These are phyloP conservation scores for Candida ulmi DNA, from an alignment of 805 yeast species.

Conservation along the genomic window DNA sequence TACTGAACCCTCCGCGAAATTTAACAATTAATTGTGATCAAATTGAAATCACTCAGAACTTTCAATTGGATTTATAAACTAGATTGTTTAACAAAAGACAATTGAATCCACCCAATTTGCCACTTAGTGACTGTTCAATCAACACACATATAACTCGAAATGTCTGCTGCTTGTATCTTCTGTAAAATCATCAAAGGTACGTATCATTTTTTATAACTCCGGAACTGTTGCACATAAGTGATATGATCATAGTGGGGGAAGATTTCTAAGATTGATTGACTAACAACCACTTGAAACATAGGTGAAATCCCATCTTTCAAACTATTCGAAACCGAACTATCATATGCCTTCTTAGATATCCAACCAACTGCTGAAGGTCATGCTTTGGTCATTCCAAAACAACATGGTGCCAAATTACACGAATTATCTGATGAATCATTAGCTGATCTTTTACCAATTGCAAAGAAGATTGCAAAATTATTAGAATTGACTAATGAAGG, in stretches of 20 bases:
- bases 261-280: too few species aligned
- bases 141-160: too few species aligned
- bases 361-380: constrained; percentile 91
- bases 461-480: constrained; percentile 77
- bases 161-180: constrained; percentile 69
- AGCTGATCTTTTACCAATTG: constrained; percentile 80
- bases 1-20: too few species aligned
- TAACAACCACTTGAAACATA: constrained; percentile 21
- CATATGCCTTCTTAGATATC: constrained; percentile 86
- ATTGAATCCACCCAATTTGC: too few species aligned
- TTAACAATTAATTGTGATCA: too few species aligned
- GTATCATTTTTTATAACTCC: neutral
- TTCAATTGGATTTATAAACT: too few species aligned
- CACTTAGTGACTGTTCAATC: too few species aligned
- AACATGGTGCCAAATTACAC: constrained; percentile 90
- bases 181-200: constrained; percentile 86
- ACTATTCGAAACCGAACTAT: constrained; percentile 74
- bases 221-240: too few species aligned
- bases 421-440: constrained; percentile 88
- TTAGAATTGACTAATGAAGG: constrained; percentile 60
- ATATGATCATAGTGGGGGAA: too few species aligned
- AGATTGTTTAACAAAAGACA: too few species aligned
- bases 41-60: too few species aligned
- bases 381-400: constrained; percentile 84
- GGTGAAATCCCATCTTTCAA: constrained; percentile 95